phyloP scores from a whole-genome alignment of 2,329 filamentous ascomycete genomes.

The Colletotrichum tabaci region DNA sequence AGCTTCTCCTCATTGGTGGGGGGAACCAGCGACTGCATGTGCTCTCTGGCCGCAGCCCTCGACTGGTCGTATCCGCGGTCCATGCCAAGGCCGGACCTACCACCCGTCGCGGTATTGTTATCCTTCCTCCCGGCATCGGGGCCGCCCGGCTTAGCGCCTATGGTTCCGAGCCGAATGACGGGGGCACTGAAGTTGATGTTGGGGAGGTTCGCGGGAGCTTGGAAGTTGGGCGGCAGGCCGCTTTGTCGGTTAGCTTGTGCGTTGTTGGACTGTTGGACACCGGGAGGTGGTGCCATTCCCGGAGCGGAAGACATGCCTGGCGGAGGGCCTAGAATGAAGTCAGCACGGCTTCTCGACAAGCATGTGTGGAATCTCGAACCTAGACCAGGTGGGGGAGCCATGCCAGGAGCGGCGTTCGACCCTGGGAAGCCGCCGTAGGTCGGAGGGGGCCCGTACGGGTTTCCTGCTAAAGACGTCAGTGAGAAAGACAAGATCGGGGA shows the following conservation, averaged over 20 bases:
- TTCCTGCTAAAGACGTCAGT: constrained; percentile 49
- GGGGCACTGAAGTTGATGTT: constrained; percentile 99
- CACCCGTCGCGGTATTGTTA: constrained; percentile 53
- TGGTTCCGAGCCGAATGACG: constrained; percentile 92
- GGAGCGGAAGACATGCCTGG: constrained; percentile 86
- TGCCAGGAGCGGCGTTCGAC: constrained; percentile 72
- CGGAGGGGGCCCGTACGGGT: constrained; percentile 81
- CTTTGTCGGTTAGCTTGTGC: constrained; percentile 85
- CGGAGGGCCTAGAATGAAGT: constrained; percentile 72
- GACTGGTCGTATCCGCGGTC: constrained; percentile 78
- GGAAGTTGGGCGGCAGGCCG: constrained; percentile 86
- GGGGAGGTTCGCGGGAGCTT: constrained; percentile 91
- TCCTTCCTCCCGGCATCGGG: constrained; percentile 62
- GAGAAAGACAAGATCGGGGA: neutral
- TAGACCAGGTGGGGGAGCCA: constrained; percentile 86
- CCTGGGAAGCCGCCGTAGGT: constrained; percentile 80
- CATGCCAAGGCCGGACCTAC: constrained; percentile 68
- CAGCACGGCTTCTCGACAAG: constrained; percentile 30
- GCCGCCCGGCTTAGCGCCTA: constrained; percentile 73
- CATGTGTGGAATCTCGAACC: constrained; percentile 66
- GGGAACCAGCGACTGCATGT: constrained; percentile 80
- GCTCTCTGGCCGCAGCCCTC: constrained; percentile 77
- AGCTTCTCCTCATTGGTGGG: constrained; percentile 92
- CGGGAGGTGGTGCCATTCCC: constrained; percentile 83
- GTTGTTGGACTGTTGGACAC: constrained; percentile 81